Evolutionary conservation across 2,329 filamentous ascomycete species (phyloP).

Genomic region (Cryphonectria radicalis): DNA sequence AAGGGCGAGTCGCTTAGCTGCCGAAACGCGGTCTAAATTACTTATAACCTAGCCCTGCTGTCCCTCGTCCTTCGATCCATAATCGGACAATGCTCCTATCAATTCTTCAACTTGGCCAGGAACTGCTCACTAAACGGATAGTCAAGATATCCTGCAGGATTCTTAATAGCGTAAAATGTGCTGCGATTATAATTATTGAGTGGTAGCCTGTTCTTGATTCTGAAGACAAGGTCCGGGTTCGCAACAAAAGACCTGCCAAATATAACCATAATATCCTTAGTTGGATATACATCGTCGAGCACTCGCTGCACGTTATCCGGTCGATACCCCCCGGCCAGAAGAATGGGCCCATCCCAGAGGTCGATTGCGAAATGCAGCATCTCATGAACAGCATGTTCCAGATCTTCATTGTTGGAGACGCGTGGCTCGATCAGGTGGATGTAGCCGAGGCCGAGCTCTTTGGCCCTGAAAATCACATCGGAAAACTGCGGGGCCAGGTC

Average conservation of each 20-base stretch:
- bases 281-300: conserved; percentile 13
- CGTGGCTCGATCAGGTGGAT: conserved; percentile 20
- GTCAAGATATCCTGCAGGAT: too few species aligned
- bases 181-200: too few species aligned
- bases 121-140: too few species aligned
- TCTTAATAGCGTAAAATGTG: too few species aligned
- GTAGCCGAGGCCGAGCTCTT: conserved; percentile 12
- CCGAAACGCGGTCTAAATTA: too few species aligned
- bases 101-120: too few species aligned
- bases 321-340: conserved; percentile 14
- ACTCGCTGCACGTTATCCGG: conserved; percentile 7
- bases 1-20: too few species aligned
- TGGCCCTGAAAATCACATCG: conserved; percentile 4
- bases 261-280: conserved; percentile 18
- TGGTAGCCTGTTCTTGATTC: conserved; percentile 32
- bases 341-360: conserved; percentile 10
- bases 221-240: conserved; percentile 49
- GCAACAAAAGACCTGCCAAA: conserved; percentile 49
- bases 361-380: too few species aligned
- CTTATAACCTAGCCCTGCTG: too few species aligned
- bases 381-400: neutral
- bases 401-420: neutral
- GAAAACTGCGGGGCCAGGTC: conserved; percentile 20
- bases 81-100: too few species aligned
- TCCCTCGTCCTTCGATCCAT: too few species aligned